A percentile compares a stretch with the other conserved stretches of the same genome.
Evolutionary conservation across 2,329 filamentous ascomycete genomes (phyloP).

Genomic region (Pyrenophora seminiperda): DNA sequence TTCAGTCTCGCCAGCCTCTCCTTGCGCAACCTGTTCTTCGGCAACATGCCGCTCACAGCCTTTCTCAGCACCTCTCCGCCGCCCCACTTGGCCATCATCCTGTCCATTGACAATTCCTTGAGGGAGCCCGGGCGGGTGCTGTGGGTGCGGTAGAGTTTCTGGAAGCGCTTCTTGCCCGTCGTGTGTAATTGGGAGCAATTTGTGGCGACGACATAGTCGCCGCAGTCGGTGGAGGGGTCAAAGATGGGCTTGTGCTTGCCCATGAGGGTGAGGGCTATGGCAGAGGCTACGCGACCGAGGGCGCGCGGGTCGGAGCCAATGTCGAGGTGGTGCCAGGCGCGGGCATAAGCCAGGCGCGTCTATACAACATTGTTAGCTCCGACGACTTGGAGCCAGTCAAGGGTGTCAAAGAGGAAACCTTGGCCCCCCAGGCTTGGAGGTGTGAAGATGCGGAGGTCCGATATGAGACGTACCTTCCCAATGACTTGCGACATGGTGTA

Average conservation of each 20-base stretch:
- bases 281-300: slow-evolving; percentile 86
- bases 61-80: slow-evolving; percentile 88
- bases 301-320: slow-evolving; percentile 70
- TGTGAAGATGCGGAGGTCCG: slow-evolving; percentile 27
- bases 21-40: slow-evolving; percentile 92
- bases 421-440: background rate
- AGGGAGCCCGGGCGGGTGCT: slow-evolving; percentile 87
- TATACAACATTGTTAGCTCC: slow-evolving; percentile 48
- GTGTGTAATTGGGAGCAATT: slow-evolving; percentile 85
- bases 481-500: slow-evolving; percentile 76
- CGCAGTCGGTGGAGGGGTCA: slow-evolving; percentile 96
- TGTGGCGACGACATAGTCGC: slow-evolving; percentile 96
- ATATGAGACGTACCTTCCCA: slow-evolving; percentile 65
- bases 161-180: slow-evolving; percentile 88
- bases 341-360: slow-evolving; percentile 95
- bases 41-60: slow-evolving; percentile 95
- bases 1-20: slow-evolving; percentile 87
- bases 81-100: slow-evolving; percentile 90
- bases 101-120: slow-evolving; percentile 90
- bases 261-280: slow-evolving; percentile 88
- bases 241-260: slow-evolving; percentile 99
- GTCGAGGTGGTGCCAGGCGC: slow-evolving; percentile 92
- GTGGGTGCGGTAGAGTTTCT: slow-evolving; percentile 96
- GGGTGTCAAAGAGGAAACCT: background rate
- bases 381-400: background rate